Evolutionary conservation across 2,329 filamentous ascomycete species (phyloP), one percentile per base, ranked within the genome.

Genomic region (Lanzia echinophila): DNA sequence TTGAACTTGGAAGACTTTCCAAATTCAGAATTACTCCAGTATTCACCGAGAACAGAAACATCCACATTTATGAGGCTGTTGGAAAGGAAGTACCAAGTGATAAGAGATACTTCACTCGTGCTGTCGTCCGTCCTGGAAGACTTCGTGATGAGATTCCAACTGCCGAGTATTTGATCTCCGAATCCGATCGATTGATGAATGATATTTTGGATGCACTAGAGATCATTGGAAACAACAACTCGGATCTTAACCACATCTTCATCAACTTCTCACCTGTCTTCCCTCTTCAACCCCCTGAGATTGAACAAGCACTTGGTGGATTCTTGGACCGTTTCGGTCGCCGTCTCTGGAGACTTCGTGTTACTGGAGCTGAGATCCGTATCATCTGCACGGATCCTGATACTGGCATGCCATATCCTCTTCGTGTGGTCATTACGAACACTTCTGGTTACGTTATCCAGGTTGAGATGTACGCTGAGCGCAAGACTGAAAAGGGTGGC

Each of bases 191-290:
- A 60, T 79, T 97, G 64, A 91, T 99, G 81, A 97, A 90, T 70
- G 94, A 99, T 69, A 97, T 99, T 67, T 83, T 97, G 50, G 94
- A 99, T 69, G 94, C 94, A 43, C 79, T 99, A 55, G 94, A 99
- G 79, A 96, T 99, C 65, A 95, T 96, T 68, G 94, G 94, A 68
- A 96, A 96, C 79, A 97, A 96, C 77, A 95, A 95, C 76, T 96
- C 94, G 49, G 94, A 99, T 78, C 81, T 99, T 69, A 99, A 99
- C 79, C 94, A 99, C 76, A 94, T 99, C 79, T 99, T 99, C 78
- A 94, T 99, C 79, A 97, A 99, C 81, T 99, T 99, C 77, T 94
- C 90, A 0, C 90, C 91, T 10, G 88, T 96, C 56, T 97, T 99
- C 84, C 89, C 90, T 69, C 83, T 99, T 47, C 79, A 90, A 67